Percentiles rank a stretch among this genome's conserved stretches.
Evolutionary conservation across 1,139 yeast genomes (phyloP).

Genomic region (Geotrichum europaeum): DNA sequence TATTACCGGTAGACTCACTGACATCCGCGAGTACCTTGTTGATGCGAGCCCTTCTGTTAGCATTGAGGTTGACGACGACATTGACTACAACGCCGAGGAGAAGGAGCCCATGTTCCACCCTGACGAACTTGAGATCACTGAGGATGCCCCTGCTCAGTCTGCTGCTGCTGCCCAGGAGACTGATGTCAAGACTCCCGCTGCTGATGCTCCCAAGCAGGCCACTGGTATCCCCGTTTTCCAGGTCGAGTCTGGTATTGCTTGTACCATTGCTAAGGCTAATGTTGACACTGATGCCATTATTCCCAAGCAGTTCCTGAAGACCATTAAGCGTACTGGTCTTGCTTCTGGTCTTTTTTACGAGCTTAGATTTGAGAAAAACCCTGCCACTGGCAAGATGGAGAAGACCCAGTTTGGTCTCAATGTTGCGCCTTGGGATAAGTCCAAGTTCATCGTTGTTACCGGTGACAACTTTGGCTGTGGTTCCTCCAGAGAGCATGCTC

Average conservation of each 20-base stretch:
- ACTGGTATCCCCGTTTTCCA: conserved; percentile 72
- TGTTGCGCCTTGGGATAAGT: conserved; percentile 69
- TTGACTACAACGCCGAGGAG: conserved; percentile 60
- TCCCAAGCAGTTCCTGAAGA: conserved; percentile 95
- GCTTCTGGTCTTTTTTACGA: conserved; percentile 85
- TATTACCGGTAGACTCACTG: conserved; percentile 82
- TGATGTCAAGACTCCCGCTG: conserved; percentile 29
- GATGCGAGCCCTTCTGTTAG: conserved; percentile 57
- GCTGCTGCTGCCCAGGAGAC: conserved; percentile 27
- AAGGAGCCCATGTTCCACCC: conserved; percentile 46
- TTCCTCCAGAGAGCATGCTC: conserved; percentile 98
- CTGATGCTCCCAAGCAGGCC: conserved; percentile 35
- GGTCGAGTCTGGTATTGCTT: conserved; percentile 77
- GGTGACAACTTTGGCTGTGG: conserved; percentile 99
- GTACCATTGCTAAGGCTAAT: conserved; percentile 89
- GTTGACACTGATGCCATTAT: conserved; percentile 97
- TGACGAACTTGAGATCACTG: conserved; percentile 28
- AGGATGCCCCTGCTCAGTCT: conserved; percentile 25
- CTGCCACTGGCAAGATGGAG: conserved; percentile 61
- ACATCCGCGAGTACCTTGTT: conserved; percentile 74
- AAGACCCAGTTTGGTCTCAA: conserved; percentile 86
- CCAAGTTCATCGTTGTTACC: conserved; percentile 81
- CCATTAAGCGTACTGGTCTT: conserved; percentile 95
- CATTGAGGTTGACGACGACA: conserved; percentile 48
- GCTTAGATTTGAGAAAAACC: conserved; percentile 65